Evolutionary conservation across 129 eudicot species (phyloP), one percentile per base, ranked within the genome.

Genomic region (Lactuca sativa): DNA sequence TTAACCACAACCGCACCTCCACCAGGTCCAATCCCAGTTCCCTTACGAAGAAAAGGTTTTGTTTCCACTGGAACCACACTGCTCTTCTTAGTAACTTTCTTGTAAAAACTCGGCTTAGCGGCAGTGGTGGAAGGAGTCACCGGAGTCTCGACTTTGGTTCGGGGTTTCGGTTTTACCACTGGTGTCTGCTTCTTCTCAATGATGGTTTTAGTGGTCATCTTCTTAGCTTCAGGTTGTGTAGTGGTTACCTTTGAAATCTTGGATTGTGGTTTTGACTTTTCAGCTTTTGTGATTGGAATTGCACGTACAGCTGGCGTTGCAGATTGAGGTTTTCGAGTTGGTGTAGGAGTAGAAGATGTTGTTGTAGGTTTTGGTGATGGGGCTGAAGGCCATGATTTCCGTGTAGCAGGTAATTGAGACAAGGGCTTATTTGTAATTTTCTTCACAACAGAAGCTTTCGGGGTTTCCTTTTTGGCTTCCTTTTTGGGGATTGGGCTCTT

Each of bases 31-130:
- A 71, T 69, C 57, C 88, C 80, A 3, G 99, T 79, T 62, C 91
- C 95, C 72, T 90, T 93, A 10, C 95, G 92, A 9, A 82, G 84
- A 76, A 86, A 83, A 54, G 99, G 95, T 83, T 90, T 93, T 1
- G 95, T 74, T 80, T 93, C 97, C 79, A 93, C 65, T 52, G 99
- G 99, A 65, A 93, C 99, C 69, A 93, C 97, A 80, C 95, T 93
- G 73, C 97, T 76, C 80, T 85, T 93, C 86, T 80, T 92, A 17
- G 95, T 85, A 63, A 86, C 91, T 84, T 87, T 93, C 85, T 75
- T 86, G 56, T 83, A 85, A 48, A 86, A 81, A 62, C 83, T 84
- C 51, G 96, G 95, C 75, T 93, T 93, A 10, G 82, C 82, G 5
- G 69, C 34, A 0, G 63, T 4, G 4, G 74, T 34, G 38, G 74